phyloP scores from a whole-genome alignment of 257 asterid genomes.

The Lycium barbarum region DNA sequence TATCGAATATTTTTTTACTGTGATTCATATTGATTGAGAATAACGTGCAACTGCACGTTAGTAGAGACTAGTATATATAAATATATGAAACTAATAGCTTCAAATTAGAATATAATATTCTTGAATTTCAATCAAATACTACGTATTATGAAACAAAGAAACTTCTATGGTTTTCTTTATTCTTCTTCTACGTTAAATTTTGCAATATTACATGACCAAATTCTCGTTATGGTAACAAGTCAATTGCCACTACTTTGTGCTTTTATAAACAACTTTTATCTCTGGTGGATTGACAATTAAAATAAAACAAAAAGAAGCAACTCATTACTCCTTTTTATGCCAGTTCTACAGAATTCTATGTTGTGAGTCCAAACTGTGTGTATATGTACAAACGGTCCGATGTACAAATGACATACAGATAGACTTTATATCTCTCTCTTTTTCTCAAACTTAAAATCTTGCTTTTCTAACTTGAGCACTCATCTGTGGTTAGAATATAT shows the following conservation, averaged over 20 bases:
- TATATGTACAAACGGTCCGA: neutral
- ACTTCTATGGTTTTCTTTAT: neutral
- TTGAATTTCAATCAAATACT: no score
- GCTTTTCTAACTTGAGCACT: neutral
- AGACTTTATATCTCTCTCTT: neutral
- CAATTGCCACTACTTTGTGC: slow-evolving; percentile 5
- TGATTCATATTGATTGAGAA: no score
- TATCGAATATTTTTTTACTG: no score
- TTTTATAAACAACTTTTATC: neutral
- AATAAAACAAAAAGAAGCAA: neutral
- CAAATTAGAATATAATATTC: neutral
- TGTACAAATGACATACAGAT: neutral
- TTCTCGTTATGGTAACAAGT: slow-evolving; percentile 7
- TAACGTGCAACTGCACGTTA: no score
- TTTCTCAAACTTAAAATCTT: neutral
- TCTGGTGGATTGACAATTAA: neutral
- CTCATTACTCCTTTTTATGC: neutral
- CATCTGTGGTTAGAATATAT: neutral
- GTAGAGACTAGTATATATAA: no score
- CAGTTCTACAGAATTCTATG: neutral
- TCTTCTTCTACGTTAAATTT: neutral
- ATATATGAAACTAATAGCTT: neutral
- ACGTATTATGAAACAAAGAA: no score
- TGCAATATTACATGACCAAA: neutral
- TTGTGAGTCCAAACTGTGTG: neutral